Evolutionary conservation across 129 eudicot genomes (phyloP), one percentile per base, ranked within the genome.

Genomic region (Arctium lappa): DNA sequence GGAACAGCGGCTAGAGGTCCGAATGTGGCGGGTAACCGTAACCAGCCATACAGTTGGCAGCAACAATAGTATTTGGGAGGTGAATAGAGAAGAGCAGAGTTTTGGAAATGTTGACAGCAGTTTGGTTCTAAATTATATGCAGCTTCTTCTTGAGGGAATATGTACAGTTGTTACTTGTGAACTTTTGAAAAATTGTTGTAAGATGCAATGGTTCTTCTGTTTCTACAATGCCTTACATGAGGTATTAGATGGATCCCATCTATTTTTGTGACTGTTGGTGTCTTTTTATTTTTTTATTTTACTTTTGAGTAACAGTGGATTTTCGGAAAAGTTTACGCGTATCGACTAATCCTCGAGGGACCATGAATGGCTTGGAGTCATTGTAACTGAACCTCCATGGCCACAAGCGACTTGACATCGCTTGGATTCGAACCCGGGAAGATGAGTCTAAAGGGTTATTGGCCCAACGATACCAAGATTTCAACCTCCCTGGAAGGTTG

Each of bases 1-100:
- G 89, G 90, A 34, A 79, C 72, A 1, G 87, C 80, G 38, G 92
- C 89, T 37, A 85, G 97, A 77, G 95, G 95, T 33, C 89, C 91
- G 40, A 93, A 87, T 74, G 71, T 79, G 83, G 80, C 87, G 2
- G 87, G 91, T 53, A 91, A 85, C 16, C 89, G 92, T 13, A 93
- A 89, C 84, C 96, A 89, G 85, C 90, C 86, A 15, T 89, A 88
- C 60, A 85, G 85, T 48, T 93, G 97, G 97, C 96, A 85, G 84
- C 97, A 89, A 72, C 84, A 79, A 69, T 84, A 79, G 84, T 73
- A 32, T 40, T 60, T 62, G 79, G 38, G 7, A 2, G 79, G 75
- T 72, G 87, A 78, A 39, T 33, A 48, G 65, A 62, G 60, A 79
- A 60, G 83, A 22, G 36, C 12, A 71, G 27, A 79, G 87, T 79